A percentile compares a stretch with the other conserved stretches of the same genome.
Evolutionary conservation across 305 asterid genomes (phyloP).

Genomic region (Striga hermonthica): DNA sequence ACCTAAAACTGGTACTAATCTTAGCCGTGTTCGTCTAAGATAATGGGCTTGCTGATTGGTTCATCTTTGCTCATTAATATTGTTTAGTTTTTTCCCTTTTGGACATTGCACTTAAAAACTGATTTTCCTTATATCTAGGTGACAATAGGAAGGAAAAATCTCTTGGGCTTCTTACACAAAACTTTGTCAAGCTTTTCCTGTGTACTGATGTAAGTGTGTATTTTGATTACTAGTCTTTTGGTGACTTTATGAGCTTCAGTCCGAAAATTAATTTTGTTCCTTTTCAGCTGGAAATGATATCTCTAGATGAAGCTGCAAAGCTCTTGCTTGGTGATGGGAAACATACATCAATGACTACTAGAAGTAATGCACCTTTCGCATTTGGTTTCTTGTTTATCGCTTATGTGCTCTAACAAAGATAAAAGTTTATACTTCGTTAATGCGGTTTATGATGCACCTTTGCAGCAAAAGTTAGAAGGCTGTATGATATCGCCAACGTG

Average conservation of each 20-base stretch:
- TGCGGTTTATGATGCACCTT: slow-evolving; percentile 6
- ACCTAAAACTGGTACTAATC: slow-evolving; percentile 47
- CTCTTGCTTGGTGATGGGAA: slow-evolving; percentile 82
- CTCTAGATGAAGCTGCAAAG: slow-evolving; percentile 94
- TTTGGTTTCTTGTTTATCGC: neutral
- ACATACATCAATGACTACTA: slow-evolving; percentile 79
- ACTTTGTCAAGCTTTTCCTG: neutral
- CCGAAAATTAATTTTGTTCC: neutral
- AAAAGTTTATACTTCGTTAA: slow-evolving; percentile 21
- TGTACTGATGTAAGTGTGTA: neutral
- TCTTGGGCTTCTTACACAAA: neutral
- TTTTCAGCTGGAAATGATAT: slow-evolving; percentile 76
- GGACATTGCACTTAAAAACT: too few relatives aligned
- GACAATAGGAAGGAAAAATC: slow-evolving; percentile 1
- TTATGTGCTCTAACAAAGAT: slow-evolving; percentile 16
- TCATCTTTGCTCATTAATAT: neutral
- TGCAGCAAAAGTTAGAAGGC: slow-evolving; percentile 93
- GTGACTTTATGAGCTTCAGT: neutral
- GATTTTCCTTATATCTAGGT: neutral
- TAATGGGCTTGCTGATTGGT: neutral
- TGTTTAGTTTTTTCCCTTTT: neutral
- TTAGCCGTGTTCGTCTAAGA: neutral
- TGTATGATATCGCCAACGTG: slow-evolving; percentile 91
- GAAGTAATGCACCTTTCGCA: slow-evolving; percentile 51
- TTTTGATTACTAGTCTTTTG: slow-evolving; percentile 1